These are phyloP conservation scores for Mucor circinelloides DNA, from an alignment of 371 early-diverging fungal species.

Conservation along the genomic window DNA sequence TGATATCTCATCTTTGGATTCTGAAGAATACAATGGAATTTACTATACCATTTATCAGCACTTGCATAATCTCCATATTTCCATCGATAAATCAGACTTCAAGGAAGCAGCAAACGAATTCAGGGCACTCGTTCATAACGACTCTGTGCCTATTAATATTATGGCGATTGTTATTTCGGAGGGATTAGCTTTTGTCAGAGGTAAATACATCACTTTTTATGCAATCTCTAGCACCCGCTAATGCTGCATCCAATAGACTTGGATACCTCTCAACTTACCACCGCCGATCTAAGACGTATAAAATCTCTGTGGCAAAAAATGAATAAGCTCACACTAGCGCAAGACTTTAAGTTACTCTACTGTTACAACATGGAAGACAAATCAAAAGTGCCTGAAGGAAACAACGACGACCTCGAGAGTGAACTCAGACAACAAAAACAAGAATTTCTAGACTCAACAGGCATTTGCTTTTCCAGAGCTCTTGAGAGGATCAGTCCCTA, in stretches of 20 bases:
- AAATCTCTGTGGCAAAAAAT: neutral
- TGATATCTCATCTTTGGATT: neutral
- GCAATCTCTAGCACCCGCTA: neutral
- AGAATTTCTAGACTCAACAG: neutral
- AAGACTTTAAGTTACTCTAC: neutral
- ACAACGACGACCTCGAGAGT: neutral
- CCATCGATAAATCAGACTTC: neutral
- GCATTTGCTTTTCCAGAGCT: neutral
- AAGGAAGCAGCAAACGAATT: neutral
- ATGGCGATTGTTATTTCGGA: slow-evolving; percentile 9
- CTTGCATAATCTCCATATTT: neutral
- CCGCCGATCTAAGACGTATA: neutral
- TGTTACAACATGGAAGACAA: neutral
- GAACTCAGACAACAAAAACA: neutral
- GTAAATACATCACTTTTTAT: neutral
- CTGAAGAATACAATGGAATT: neutral
- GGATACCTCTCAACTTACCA: neutral
- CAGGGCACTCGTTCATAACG: neutral
- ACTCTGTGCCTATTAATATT: neutral
- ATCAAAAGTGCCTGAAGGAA: neutral
- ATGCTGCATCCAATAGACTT: neutral
- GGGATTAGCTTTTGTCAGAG: slow-evolving; percentile 3
- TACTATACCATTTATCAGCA: neutral
- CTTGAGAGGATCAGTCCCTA: neutral
- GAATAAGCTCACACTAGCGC: neutral